Evolutionary conservation across 108 stramenopile species (phyloP), one percentile per base, ranked within the genome.

Genomic region (Cyclotella kingstonii): DNA sequence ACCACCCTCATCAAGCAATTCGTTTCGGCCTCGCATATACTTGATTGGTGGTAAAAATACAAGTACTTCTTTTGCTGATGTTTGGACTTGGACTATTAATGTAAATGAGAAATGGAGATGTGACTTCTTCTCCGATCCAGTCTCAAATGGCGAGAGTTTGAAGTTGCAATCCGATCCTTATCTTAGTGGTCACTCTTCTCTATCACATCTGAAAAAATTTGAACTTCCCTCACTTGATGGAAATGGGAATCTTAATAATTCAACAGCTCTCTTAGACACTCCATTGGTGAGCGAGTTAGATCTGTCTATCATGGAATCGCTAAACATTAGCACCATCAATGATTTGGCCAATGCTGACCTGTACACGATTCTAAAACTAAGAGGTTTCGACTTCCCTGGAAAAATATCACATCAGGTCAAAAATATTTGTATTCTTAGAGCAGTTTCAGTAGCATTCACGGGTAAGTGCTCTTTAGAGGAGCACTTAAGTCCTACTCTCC

Each of bases 301-400:
- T 54, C 19, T 77, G 4, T 33, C 28, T 1, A 25, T 65, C 14
- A 45, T 78, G 66, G 56, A 48, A 54, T 10, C 35, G 26, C 42
- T 31, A 17, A 73, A 77, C 12, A 58, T 81, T n/a, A 75, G 44
- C 11, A 75, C 81, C 25, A 51, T 81, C 28, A 21, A 42, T 11
- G 81, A 81, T 46, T 61, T 81, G n/a, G 54, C 58, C 18, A 55
- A 45, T 31, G 81, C 81, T 15, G 66, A 68, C 38, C 60, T 63
- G 41, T 68, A 63, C 19, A 60, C 34, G 11, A 70, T 81, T 10
- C 35, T 81, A 10, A 68, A 65, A 58, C 68, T 81, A 4, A 44
- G 81, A 34, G 76, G 81, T 5, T 73, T 68, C 49, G 76, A 77
- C 60, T 76, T 66, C 53, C 80, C 80, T 28, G 65, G 71, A 15